Evolutionary conservation across 176 grass and related monocot genomes (phyloP).

Genomic region (Poa pratensis): DNA sequence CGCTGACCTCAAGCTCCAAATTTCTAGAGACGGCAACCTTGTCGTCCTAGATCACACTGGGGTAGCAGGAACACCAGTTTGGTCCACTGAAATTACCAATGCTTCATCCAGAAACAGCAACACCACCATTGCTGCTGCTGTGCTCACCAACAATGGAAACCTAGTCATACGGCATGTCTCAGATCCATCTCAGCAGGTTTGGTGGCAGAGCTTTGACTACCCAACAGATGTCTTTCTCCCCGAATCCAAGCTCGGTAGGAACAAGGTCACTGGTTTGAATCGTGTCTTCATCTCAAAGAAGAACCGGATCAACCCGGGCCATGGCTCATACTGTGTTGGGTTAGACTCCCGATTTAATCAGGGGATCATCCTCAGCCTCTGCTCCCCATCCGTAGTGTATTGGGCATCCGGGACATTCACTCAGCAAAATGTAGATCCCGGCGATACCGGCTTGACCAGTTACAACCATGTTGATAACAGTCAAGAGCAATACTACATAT

Average conservation of each 20-base stretch:
- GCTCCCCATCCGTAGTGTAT: slow-evolving; percentile 15
- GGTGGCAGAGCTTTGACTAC: slow-evolving; percentile 63
- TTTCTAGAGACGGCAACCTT: slow-evolving; percentile 4
- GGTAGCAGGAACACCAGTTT: neutral
- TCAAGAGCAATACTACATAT: slow-evolving; percentile 41
- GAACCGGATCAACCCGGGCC: slow-evolving; percentile 30
- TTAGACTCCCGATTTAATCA: slow-evolving; percentile 29
- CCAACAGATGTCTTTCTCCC: slow-evolving; percentile 43
- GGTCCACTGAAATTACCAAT: neutral
- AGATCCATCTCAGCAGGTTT: slow-evolving; percentile 16
- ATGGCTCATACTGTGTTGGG: slow-evolving; percentile 32
- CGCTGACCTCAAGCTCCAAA: neutral
- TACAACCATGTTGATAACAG: slow-evolving; percentile 13
- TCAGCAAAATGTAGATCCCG: neutral
- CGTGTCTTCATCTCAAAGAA: slow-evolving; percentile 41
- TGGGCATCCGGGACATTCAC: slow-evolving; percentile 24
- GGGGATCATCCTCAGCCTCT: neutral
- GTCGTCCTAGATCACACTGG: slow-evolving; percentile 1
- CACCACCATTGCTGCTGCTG: neutral
- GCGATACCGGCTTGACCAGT: neutral
- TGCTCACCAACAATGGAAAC: neutral
- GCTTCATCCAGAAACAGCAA: neutral
- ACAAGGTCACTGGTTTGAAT: slow-evolving; percentile 36
- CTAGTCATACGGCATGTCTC: slow-evolving; percentile 11
- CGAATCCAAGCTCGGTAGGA: slow-evolving; percentile 42